Evolutionary conservation across 176 grass and related monocot species (phyloP).

Genomic region (Oryza glaberrima): DNA sequence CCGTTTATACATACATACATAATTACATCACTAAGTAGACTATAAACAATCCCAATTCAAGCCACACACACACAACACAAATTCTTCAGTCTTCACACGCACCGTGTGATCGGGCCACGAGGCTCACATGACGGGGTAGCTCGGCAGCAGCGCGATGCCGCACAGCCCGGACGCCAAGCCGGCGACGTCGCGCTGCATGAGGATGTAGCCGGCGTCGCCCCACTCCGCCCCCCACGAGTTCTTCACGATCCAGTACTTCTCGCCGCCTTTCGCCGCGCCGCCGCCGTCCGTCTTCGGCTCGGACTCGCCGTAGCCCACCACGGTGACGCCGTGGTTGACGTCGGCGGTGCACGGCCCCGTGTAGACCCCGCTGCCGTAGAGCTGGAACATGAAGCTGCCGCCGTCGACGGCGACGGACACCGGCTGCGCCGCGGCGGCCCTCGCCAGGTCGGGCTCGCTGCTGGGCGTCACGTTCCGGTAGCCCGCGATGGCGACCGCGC

Average conservation of each 20-base stretch:
- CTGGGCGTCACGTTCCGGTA: constrained; percentile 54
- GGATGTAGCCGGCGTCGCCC: constrained; percentile 69
- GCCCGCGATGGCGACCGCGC: constrained; percentile 42
- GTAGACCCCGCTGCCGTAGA: constrained; percentile 68
- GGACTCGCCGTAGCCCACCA: constrained; percentile 68
- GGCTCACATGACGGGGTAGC: constrained; percentile 51
- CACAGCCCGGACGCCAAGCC: constrained; percentile 39
- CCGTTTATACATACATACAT: not conserved
- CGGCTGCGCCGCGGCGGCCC: constrained; percentile 55
- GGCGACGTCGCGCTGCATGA: constrained; percentile 40
- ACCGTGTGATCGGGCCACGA: not conserved
- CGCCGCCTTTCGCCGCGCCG: not conserved
- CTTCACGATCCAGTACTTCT: constrained; percentile 68
- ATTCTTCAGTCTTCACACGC: not conserved
- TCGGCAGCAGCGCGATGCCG: constrained; percentile 55
- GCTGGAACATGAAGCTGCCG: constrained; percentile 46
- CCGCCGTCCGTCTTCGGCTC: not conserved
- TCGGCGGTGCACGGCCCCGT: constrained; percentile 52
- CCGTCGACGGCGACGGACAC: constrained; percentile 63
- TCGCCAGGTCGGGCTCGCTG: constrained; percentile 51
- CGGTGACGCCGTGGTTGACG: constrained; percentile 62
- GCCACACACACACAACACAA: not conserved
- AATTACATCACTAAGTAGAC: not conserved
- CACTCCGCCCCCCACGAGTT: constrained; percentile 72
- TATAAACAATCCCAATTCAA: not conserved